These are phyloP conservation scores for Obba rivulosa DNA, from an alignment of 768 basidiomycete genomes.

Conservation along the genomic window DNA sequence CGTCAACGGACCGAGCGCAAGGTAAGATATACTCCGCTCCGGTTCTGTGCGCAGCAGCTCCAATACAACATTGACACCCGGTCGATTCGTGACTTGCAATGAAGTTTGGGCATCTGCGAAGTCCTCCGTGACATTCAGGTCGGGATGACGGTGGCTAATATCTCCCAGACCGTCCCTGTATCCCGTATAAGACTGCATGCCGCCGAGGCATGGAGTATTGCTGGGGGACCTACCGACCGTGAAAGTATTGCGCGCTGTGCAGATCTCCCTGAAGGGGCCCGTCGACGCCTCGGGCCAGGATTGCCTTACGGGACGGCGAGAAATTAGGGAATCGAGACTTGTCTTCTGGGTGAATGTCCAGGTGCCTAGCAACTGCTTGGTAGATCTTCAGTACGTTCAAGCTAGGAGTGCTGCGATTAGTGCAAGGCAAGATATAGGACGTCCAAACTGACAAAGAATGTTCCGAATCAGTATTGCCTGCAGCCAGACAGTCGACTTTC, in stretches of 20 bases:
- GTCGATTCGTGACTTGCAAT: slow-evolving; percentile 38
- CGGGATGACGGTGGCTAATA: slow-evolving; percentile 61
- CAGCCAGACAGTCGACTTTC: not conserved
- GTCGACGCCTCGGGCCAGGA: slow-evolving; percentile 58
- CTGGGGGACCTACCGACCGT: slow-evolving; percentile 51
- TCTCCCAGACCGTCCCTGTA: slow-evolving; percentile 64
- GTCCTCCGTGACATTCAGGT: slow-evolving; percentile 38
- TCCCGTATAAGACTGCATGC: not conserved
- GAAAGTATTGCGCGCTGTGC: slow-evolving; percentile 81
- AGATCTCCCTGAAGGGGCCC: slow-evolving; percentile 66
- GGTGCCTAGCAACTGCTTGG: slow-evolving; percentile 55
- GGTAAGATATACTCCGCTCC: slow-evolving; percentile 56
- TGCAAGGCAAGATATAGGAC: slow-evolving; percentile 3
- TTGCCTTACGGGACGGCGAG: slow-evolving; percentile 41
- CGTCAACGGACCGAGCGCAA: slow-evolving; percentile 74
- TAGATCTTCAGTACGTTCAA: slow-evolving; percentile 74
- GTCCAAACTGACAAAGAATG: slow-evolving; percentile 49
- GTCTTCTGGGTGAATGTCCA: slow-evolving; percentile 50
- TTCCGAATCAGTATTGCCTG: slow-evolving; percentile 69
- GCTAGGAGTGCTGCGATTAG: slow-evolving; percentile 30
- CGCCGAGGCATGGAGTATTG: not conserved
- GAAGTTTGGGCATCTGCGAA: slow-evolving; percentile 32
- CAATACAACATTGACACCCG: slow-evolving; percentile 50
- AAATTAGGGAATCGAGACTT: slow-evolving; percentile 59
- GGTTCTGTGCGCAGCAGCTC: slow-evolving; percentile 49